Conservation (phyloP, 441 rosid species). For the Brassica hybrid region DNA sequence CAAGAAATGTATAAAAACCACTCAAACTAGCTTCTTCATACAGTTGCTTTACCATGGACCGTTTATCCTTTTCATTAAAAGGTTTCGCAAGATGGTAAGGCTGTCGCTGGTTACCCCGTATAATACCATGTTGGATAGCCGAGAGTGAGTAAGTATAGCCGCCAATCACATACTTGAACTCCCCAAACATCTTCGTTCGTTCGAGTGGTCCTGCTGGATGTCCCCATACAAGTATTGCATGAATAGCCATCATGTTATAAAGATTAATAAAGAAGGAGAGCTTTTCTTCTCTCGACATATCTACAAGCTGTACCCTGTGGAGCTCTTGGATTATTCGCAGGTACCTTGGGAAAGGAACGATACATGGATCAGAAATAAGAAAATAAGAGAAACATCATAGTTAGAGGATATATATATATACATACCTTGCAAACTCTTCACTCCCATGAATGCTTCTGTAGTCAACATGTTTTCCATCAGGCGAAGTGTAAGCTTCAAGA, state of each 20-base stretch:
- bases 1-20: background rate
- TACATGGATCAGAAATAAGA: constrained; percentile 6
- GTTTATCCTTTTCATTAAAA: constrained; percentile 71
- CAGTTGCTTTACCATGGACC: constrained; percentile 53
- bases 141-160: constrained; percentile 81
- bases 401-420: constrained; percentile 20
- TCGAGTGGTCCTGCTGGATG: constrained; percentile 77
- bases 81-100: constrained; percentile 82
- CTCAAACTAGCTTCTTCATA: background rate
- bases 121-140: constrained; percentile 81
- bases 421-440: constrained; percentile 91
- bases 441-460: constrained; percentile 91
- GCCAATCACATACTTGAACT: constrained; percentile 81
- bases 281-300: constrained; percentile 74
- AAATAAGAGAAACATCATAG: background rate
- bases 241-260: constrained; percentile 88
- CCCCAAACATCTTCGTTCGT: constrained; percentile 71
- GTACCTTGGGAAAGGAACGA: constrained; percentile 50
- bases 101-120: constrained; percentile 79
- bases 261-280: constrained; percentile 85
- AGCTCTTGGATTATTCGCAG: constrained; percentile 80
- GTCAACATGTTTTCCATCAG: constrained; percentile 84
- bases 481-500: constrained; percentile 76
- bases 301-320: constrained; percentile 71
- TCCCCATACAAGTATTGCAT: constrained; percentile 75